A percentile compares a stretch with the other conserved stretches of the same genome.
Evolutionary conservation across 2,329 filamentous ascomycete genomes (phyloP).

Genomic region (Ophiostoma himal-ulmi): DNA sequence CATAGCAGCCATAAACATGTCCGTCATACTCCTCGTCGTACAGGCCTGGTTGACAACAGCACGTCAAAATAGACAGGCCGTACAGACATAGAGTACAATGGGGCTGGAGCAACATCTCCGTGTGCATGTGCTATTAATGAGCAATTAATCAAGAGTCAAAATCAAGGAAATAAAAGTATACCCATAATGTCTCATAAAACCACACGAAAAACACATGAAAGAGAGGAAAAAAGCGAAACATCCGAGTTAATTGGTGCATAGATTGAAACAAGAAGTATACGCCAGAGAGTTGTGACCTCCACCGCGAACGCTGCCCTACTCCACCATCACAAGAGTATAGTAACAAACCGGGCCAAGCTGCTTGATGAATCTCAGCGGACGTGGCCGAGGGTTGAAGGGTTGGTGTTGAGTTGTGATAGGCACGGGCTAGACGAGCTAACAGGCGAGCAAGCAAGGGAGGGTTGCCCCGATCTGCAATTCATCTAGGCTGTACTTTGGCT

Average conservation of each 20-base stretch:
- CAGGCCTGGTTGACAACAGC: neutral
- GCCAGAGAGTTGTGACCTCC: neutral
- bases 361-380: neutral
- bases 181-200: neutral
- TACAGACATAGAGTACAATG: neutral
- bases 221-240: neutral
- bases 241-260: neutral
- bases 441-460: neutral
- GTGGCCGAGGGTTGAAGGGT: neutral
- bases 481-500: neutral
- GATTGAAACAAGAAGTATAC: neutral
- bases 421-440: neutral
- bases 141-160: neutral
- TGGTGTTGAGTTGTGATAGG: too few species aligned
- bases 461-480: neutral
- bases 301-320: constrained; percentile 4
- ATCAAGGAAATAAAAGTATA: neutral
- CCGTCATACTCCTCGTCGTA: neutral
- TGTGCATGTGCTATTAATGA: neutral
- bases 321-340: neutral
- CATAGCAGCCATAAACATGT: neutral
- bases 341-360: neutral
- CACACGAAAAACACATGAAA: neutral
- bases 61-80: neutral
- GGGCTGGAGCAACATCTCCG: neutral